phyloP scores from a whole-genome alignment of 78 protist species.

The Emiliania huxleyi region DNA sequence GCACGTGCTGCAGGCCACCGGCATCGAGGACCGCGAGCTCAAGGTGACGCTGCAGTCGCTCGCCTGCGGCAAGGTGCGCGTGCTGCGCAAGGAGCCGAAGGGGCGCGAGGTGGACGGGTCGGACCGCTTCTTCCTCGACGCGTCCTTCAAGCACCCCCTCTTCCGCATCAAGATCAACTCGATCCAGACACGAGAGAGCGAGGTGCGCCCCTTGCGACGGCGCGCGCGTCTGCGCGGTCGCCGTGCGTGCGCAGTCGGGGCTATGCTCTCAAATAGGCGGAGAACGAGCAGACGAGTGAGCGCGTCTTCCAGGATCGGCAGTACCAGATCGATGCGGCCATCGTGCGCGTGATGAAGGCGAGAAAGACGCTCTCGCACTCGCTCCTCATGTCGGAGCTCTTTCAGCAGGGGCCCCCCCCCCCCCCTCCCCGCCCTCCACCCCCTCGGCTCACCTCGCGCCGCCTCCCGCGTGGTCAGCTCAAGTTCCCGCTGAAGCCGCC shows the following conservation, averaged over 20 bases:
- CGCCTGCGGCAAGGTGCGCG: conserved; percentile 59
- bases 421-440: not conserved
- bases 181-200: conserved; percentile 85
- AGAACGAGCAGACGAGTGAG: conserved; percentile 73
- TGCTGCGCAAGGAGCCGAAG: conserved; percentile 53
- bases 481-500: conserved; percentile 81
- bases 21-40: conserved; percentile 61
- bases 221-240: no score
- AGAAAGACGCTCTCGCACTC: conserved; percentile 74
- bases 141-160: conserved; percentile 62
- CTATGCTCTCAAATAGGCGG: no score
- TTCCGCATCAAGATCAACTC: conserved; percentile 79
- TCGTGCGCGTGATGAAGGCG: conserved; percentile 96
- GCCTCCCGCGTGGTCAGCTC: no score
- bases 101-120: conserved; percentile 53
- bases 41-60: conserved; percentile 72
- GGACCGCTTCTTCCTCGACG: conserved; percentile 78
- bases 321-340: conserved; percentile 61
- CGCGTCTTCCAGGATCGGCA: conserved; percentile 78
- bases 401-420: conserved; percentile 13
- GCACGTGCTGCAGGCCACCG: not conserved
- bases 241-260: no score
- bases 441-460: not conserved
- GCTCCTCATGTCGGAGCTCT: conserved; percentile 73
- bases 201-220: no score